Evolutionary conservation across 2,329 filamentous ascomycete species (phyloP).

Genomic region (Claviceps arundinis): DNA sequence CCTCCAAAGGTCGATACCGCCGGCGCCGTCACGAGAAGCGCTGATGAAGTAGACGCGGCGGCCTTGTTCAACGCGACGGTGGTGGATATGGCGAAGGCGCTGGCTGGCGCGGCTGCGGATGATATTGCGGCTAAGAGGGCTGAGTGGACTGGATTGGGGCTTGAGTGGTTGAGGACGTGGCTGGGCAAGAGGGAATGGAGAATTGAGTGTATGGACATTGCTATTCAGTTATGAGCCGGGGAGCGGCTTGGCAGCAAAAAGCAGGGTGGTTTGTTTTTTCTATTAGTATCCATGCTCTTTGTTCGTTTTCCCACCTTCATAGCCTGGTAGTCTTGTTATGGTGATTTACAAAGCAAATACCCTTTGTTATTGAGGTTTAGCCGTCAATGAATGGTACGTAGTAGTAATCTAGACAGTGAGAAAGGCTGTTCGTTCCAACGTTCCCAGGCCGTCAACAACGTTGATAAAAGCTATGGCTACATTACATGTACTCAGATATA

Average conservation of each 20-base stretch:
- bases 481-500: no score
- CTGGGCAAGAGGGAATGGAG: slow-evolving; percentile 78
- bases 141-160: slow-evolving; percentile 63
- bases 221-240: slow-evolving; percentile 47
- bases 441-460: no score
- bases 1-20: slow-evolving; percentile 23
- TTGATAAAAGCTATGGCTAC: no score
- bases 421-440: no score
- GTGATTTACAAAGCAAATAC: no score
- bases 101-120: slow-evolving; percentile 55
- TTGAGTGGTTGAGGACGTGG: slow-evolving; percentile 76
- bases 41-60: slow-evolving; percentile 14
- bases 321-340: no score
- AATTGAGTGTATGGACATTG: slow-evolving; percentile 80
- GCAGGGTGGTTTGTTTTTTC: background rate
- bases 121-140: slow-evolving; percentile 39
- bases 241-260: no score
- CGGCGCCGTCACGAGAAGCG: slow-evolving; percentile 1
- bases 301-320: no score
- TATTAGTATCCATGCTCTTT: background rate
- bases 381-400: no score
- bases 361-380: no score
- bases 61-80: slow-evolving; percentile 32
- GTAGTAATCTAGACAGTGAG: no score
- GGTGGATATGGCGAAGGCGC: slow-evolving; percentile 41